Evolutionary conservation across 257 asterid genomes (phyloP).

Genomic region (Rubia yunnanensis): DNA sequence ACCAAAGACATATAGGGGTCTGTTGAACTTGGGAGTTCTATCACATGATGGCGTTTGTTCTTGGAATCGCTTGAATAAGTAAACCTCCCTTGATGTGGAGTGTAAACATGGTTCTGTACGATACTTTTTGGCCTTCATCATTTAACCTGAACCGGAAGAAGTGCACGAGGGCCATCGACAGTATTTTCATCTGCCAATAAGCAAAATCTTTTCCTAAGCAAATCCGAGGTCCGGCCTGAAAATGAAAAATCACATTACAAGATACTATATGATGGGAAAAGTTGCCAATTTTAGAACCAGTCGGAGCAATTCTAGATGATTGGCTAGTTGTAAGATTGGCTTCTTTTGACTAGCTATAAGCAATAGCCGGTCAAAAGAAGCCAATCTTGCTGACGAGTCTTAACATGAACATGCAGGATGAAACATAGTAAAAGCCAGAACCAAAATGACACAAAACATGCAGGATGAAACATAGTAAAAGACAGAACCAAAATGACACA

Average conservation of each 20-base stretch:
- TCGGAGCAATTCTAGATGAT: no score
- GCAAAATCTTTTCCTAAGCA: slow-evolving; percentile 65
- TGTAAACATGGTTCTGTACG: slow-evolving; percentile 62
- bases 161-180: slow-evolving; percentile 40
- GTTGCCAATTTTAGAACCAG: no score
- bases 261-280: background rate
- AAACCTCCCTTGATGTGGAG: slow-evolving; percentile 61
- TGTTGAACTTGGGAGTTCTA: background rate
- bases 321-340: background rate
- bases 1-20: background rate
- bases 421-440: background rate
- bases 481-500: background rate
- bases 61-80: slow-evolving; percentile 33
- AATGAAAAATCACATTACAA: background rate
- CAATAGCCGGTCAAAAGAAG: no score
- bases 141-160: slow-evolving; percentile 45
- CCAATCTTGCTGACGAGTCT: no score
- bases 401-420: no score
- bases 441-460: background rate
- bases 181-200: slow-evolving; percentile 64
- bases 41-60: slow-evolving; percentile 9
- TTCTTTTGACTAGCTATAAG: no score
- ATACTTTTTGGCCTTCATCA: slow-evolving; percentile 31
- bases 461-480: background rate
- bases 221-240: slow-evolving; percentile 64